Evolutionary conservation across 305 asterid genomes (phyloP).

Genomic region (Rubia occidens): DNA sequence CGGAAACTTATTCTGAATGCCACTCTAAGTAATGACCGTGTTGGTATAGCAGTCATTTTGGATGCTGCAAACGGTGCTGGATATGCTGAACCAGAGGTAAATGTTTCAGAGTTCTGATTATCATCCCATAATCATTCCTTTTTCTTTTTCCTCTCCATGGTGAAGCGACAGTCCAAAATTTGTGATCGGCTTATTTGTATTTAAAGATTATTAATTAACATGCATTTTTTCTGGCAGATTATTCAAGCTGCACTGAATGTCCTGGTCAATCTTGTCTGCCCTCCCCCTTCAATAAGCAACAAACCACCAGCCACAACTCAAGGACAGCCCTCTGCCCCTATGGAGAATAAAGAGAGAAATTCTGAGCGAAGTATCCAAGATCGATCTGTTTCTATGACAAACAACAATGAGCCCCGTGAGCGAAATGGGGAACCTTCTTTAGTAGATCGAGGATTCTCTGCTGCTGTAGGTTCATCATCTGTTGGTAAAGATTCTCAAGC

Average conservation of each 20-base stretch:
- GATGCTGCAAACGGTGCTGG: conserved; percentile 95
- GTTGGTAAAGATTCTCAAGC: conserved; percentile 40
- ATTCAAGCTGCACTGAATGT: conserved; percentile 86
- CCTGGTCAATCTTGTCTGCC: conserved; percentile 90
- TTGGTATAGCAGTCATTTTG: conserved; percentile 90
- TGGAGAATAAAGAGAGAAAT: conserved; percentile 57
- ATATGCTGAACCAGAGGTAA: conserved; percentile 94
- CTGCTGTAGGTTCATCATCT: conserved; percentile 32
- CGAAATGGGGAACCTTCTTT: conserved; percentile 60
- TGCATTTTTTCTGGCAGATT: conserved; percentile 39
- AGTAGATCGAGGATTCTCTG: conserved; percentile 51
- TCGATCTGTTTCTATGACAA: conserved; percentile 34
- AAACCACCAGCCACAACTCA: conserved; percentile 57
- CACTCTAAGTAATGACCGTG: conserved; percentile 82
- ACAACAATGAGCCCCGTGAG: conserved; percentile 58
- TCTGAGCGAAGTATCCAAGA: conserved; percentile 42
- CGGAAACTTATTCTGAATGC: conserved; percentile 78
- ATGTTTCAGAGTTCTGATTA: not conserved
- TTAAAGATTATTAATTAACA: not conserved
- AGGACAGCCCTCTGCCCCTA: conserved; percentile 56
- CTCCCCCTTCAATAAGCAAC: conserved; percentile 98
- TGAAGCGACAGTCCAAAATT: not conserved
- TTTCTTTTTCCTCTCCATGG: not conserved
- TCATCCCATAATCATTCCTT: not conserved
- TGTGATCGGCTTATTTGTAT: not conserved